Evolutionary conservation across 768 basidiomycete genomes (phyloP).

Genomic region (Auricularia auricula-judae): DNA sequence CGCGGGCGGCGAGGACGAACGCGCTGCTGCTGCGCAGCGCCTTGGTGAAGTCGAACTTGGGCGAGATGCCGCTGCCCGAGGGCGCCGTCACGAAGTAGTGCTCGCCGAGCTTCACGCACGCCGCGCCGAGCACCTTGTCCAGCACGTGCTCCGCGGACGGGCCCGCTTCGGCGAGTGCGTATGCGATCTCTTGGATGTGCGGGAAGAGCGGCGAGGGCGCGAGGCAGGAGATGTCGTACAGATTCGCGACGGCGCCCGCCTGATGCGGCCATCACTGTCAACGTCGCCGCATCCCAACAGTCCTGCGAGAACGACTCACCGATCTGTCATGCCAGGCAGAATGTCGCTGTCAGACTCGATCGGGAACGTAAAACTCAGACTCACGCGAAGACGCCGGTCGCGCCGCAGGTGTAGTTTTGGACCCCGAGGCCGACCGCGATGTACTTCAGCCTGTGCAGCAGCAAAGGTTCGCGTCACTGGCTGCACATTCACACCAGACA

Average conservation of each 20-base stretch:
- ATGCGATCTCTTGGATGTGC: slow-evolving; percentile 10
- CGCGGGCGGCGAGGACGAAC: slow-evolving; percentile 36
- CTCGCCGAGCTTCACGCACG: slow-evolving; percentile 27
- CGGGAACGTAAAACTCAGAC: not conserved
- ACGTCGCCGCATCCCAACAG: not conserved
- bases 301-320: not conserved
- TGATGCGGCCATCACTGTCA: not conserved
- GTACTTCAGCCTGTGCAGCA: not conserved
- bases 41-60: slow-evolving; percentile 47
- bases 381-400: not conserved
- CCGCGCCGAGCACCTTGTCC: slow-evolving; percentile 8
- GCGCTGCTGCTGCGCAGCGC: slow-evolving; percentile 28
- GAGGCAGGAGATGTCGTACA: slow-evolving; percentile 47
- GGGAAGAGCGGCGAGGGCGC: slow-evolving; percentile 15
- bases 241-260: slow-evolving; percentile 31
- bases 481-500: not conserved
- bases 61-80: slow-evolving; percentile 23
- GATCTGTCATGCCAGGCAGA: not conserved
- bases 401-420: not conserved
- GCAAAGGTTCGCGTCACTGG: too few species aligned
- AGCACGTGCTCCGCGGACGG: slow-evolving; percentile 5
- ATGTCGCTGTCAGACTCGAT: not conserved
- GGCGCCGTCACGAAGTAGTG: slow-evolving; percentile 49
- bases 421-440: not conserved
- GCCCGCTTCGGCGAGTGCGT: slow-evolving; percentile 8